Percentiles rank a stretch among this genome's conserved stretches.
Conservation (phyloP, 164 flowering plant species). For the Magnolia officinalis region DNA sequence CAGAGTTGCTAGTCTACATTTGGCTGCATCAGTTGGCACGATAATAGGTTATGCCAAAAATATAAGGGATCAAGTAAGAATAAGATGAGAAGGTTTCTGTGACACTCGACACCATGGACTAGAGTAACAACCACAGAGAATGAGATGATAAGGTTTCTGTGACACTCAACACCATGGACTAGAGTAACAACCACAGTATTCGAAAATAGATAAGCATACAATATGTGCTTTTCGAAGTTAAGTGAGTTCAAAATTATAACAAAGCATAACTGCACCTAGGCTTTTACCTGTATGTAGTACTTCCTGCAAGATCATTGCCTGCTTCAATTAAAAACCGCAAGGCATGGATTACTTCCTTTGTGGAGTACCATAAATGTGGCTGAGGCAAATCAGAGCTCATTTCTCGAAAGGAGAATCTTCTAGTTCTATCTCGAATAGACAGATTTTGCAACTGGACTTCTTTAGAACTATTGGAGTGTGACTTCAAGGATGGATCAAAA, state of each 20-base stretch:
- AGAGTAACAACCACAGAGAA: neutral
- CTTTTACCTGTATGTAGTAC: slow-evolving; percentile 75
- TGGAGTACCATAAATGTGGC: slow-evolving; percentile 89
- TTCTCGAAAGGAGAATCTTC: slow-evolving; percentile 50
- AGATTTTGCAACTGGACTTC: slow-evolving; percentile 22
- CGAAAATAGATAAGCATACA: neutral
- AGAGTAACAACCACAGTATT: neutral
- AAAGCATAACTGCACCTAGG: neutral
- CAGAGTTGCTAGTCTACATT: neutral
- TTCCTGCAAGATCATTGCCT: slow-evolving; percentile 52
- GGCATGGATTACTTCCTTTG: slow-evolving; percentile 51
- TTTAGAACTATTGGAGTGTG: slow-evolving; percentile 17
- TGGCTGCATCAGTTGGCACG: neutral
- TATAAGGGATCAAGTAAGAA: neutral
- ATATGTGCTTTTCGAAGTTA: neutral
- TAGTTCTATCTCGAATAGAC: slow-evolving; percentile 13
- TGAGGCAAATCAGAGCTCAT: slow-evolving; percentile 40
- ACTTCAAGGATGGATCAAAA: slow-evolving; percentile 65
- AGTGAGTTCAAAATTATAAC: neutral
- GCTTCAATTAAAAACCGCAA: slow-evolving; percentile 67
- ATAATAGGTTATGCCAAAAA: neutral
- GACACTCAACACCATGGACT: neutral
- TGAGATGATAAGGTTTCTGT: neutral
- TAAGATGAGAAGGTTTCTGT: neutral
- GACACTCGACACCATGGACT: neutral